Base-by-base conservation (phyloP, 2,329 filamentous ascomycete species). In the Clathrospora elynae region DNA sequence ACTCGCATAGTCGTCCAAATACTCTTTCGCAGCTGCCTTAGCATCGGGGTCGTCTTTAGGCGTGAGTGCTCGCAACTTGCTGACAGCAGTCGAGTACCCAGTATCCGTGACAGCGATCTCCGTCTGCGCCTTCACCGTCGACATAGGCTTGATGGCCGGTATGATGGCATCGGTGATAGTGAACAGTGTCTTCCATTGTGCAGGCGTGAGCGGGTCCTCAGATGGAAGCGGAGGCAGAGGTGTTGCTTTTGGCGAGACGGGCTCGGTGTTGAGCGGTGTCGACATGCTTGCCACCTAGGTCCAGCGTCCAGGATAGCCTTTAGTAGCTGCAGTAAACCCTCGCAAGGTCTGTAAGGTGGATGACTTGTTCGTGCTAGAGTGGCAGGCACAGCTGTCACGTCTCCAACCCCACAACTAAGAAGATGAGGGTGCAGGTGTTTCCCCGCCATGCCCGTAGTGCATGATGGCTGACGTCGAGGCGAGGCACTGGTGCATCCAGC, bases 131-230 rank as follows among this genome's bases (percentile, higher is more conserved):
- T 67, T 66, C 6, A 68, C 64, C 0, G 59, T 63, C 3, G 64
- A 62, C 0, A 68, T 64, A 3, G 73, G 70, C 24, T 69, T 75
- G 48, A 88, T 74, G 13, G 83, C 77, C 2, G 85, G 84, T 20
- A 88, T 68, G 12, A 81, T 68, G 1, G 81, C 74, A 49, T 84
- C 81, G 6, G 77, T 73, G 19, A 85, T 74, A 16, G 81, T 76
- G 32, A 80, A 70, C 3, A 85, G 67, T 1, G 78, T 82, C 19
- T 69, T 73, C 82, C 82, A 85, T 73, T 85, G 82, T 2, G 71
- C 62, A 9, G 75, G 64, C 2, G 75, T 78, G 52, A 84, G 74
- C 34, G 79, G 71, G 34, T 78, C 72, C 9, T 72, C 66, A 3
- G 63, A 50, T 11, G 78, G 71, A 2, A 73, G 66, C 1, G 78